A percentile compares a stretch with the other conserved stretches of the same genome.
Conservation (phyloP, 495 filamentous ascomycete genomes). For the Penicillium ochrochloron region DNA sequence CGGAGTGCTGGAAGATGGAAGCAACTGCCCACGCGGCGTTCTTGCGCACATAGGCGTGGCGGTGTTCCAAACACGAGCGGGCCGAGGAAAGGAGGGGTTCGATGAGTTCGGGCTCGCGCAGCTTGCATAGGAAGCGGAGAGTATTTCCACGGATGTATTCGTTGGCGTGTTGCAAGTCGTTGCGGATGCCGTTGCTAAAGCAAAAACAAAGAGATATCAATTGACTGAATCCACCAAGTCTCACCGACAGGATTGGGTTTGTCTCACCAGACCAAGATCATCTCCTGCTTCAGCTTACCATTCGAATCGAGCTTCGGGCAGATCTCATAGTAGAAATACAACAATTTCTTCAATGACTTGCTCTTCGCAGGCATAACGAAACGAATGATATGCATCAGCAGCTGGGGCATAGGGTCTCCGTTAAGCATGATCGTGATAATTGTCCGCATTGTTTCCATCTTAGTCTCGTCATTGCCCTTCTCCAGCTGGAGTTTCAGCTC, state of each 20-base stretch:
- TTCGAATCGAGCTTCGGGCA: conserved; percentile 90
- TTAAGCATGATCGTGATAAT: conserved; percentile 98
- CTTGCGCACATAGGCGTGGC: conserved; percentile 97
- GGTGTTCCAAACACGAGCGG: conserved; percentile 88
- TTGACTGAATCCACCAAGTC: background rate
- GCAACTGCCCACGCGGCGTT: conserved; percentile 95
- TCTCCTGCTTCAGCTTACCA: conserved; percentile 98
- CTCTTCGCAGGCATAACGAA: conserved; percentile 98
- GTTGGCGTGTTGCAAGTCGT: conserved; percentile 96
- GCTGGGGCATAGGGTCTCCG: conserved; percentile 90
- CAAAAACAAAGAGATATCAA: conserved; percentile 27
- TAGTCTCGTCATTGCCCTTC: conserved; percentile 95
- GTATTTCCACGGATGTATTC: conserved; percentile 98
- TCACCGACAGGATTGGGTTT: background rate
- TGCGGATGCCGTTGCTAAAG: conserved; percentile 91
- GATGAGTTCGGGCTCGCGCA: conserved; percentile 92
- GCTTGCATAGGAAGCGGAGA: conserved; percentile 93
- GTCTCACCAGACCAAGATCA: conserved; percentile 94
- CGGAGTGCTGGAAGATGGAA: conserved; percentile 90
- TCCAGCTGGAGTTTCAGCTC: conserved; percentile 94
- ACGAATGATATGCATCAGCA: conserved; percentile 99
- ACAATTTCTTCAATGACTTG: conserved; percentile 95
- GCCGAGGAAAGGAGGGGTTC: conserved; percentile 93
- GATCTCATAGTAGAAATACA: conserved; percentile 99
- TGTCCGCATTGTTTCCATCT: conserved; percentile 98